Evolutionary conservation across 192 early-diverging fungal genomes (phyloP).

Genomic region (Fimicolochytrium jonesii): DNA sequence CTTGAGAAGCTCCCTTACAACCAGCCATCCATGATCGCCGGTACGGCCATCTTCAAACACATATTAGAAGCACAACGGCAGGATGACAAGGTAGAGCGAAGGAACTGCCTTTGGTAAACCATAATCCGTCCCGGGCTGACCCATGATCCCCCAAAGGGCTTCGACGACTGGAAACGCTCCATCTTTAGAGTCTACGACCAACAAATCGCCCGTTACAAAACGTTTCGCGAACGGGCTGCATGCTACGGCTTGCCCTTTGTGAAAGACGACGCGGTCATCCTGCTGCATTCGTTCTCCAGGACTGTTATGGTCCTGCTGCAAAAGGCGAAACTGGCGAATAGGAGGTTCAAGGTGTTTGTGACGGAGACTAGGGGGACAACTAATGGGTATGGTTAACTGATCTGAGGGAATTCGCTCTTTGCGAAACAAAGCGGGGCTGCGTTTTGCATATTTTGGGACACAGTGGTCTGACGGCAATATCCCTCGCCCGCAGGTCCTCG

Average conservation of each 20-base stretch:
- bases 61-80: conserved; percentile 46
- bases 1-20: conserved; percentile 63
- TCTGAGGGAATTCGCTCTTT: too few species aligned
- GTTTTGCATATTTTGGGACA: too few species aligned
- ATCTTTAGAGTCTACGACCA: conserved; percentile 7
- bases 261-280: conserved; percentile 49
- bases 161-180: conserved; percentile 40
- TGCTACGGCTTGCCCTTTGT: conserved; percentile 13
- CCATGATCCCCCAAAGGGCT: conserved; percentile 52
- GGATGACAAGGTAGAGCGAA: neutral
- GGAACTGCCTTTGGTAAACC: neutral
- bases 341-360: conserved; percentile 88
- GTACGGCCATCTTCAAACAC: conserved; percentile 78
- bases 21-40: conserved; percentile 81
- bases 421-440: too few species aligned
- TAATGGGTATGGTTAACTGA: conserved; percentile 64
- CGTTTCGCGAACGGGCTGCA: conserved; percentile 8
- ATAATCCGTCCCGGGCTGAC: conserved; percentile 21
- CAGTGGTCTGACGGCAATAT: too few species aligned
- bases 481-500: conserved; percentile 16
- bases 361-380: conserved; percentile 81
- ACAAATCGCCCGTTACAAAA: neutral
- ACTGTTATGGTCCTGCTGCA: conserved; percentile 84
- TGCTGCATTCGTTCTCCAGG: conserved; percentile 94
- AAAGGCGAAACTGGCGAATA: conserved; percentile 67